Percentiles rank a stretch among this genome's conserved stretches.
Evolutionary conservation across 2,329 filamentous ascomycete genomes (phyloP).

Genomic region (Sordariomycetes sp.): DNA sequence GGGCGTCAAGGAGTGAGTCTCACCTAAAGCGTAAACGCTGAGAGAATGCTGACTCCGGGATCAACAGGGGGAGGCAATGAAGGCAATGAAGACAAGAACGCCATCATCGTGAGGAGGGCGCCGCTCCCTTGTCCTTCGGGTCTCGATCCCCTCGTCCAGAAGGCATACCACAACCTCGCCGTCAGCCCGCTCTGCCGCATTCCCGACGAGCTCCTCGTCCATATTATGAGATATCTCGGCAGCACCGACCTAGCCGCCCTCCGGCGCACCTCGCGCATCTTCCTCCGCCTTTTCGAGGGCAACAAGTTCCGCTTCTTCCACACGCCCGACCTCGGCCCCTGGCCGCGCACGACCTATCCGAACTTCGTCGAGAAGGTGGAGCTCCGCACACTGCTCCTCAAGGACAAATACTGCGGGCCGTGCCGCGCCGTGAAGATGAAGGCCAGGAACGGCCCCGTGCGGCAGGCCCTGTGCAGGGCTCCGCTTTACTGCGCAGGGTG

Average conservation of each 20-base stretch:
- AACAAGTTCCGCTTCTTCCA: not conserved
- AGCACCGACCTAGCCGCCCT: not conserved
- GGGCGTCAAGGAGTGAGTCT: no score
- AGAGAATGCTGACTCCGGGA: no score
- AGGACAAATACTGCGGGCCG: conserved; percentile 2
- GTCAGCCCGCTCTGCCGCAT: not conserved
- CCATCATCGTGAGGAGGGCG: not conserved
- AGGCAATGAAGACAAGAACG: no score
- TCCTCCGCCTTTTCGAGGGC: conserved; percentile 3
- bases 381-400: not conserved
- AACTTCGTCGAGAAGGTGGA: not conserved
- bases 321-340: not conserved
- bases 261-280: conserved; percentile 2
- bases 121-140: not conserved
- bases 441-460: not conserved
- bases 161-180: conserved; percentile 1
- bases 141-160: not conserved
- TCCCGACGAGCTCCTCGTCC: conserved; percentile 2
- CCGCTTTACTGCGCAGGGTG: not conserved
- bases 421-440: not conserved
- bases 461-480: not conserved
- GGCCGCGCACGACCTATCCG: not conserved
- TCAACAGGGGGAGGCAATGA: no score
- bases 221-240: not conserved
- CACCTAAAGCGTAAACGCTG: no score